phyloP scores from a whole-genome alignment of 2,329 filamentous ascomycete species.

The Colletotrichum trifolii region DNA sequence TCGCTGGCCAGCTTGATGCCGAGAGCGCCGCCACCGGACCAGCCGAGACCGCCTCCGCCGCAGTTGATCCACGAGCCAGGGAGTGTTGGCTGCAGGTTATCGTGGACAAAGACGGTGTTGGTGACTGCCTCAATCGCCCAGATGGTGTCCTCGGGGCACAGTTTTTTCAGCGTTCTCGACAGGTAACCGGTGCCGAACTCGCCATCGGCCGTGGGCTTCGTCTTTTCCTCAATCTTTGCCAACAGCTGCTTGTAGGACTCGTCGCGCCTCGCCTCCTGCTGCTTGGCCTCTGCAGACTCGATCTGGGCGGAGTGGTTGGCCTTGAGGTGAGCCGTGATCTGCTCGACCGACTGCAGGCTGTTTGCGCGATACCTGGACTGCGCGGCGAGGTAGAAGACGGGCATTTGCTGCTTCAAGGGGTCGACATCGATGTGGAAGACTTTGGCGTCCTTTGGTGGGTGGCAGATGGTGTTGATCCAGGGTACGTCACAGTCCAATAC shows the following conservation, averaged over 20 bases:
- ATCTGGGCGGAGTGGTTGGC: conserved; percentile 56
- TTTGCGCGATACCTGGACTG: conserved; percentile 75
- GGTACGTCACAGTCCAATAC: conserved; percentile 92
- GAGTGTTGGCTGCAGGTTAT: conserved; percentile 75
- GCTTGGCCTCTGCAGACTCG: conserved; percentile 44
- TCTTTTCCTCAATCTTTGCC: conserved; percentile 66
- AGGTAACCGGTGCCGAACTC: conserved; percentile 54
- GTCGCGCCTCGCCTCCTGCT: conserved; percentile 66
- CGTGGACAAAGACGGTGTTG: conserved; percentile 72
- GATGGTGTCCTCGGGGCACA: conserved; percentile 66
- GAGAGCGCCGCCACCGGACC: conserved; percentile 80
- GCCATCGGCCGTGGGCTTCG: conserved; percentile 69
- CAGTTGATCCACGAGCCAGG: conserved; percentile 85
- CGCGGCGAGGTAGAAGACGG: conserved; percentile 77
- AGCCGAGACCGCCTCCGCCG: conserved; percentile 82
- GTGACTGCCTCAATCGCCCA: conserved; percentile 85
- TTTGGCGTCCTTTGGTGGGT: conserved; percentile 61
- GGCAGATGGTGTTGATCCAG: conserved; percentile 85
- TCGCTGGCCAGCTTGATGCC: conserved; percentile 79
- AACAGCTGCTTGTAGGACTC: conserved; percentile 69
- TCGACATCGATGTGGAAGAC: conserved; percentile 75
- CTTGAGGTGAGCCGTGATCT: conserved; percentile 73
- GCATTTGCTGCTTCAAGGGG: conserved; percentile 77
- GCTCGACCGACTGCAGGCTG: conserved; percentile 71
- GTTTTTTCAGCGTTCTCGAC: conserved; percentile 44